A percentile compares a stretch with the other conserved stretches of the same genome.
phyloP scores from a whole-genome alignment of 2,329 filamentous ascomycete genomes.

The Colletotrichum lindemuthianum region DNA sequence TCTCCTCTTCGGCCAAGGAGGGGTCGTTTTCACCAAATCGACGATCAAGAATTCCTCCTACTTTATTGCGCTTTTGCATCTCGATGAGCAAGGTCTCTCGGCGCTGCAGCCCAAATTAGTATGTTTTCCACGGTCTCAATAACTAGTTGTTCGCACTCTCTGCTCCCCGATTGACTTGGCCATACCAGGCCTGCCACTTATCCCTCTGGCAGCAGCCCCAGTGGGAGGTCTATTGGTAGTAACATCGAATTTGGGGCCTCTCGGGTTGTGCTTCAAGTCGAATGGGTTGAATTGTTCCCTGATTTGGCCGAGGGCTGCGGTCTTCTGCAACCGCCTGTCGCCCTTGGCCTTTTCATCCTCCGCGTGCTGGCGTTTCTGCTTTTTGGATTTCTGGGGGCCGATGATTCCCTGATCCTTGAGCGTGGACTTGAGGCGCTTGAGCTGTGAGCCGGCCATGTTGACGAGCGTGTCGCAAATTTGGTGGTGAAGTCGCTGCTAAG shows the following conservation, averaged over 20 bases:
- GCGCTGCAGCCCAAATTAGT: conserved; percentile 58
- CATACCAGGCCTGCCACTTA: conserved; percentile 81
- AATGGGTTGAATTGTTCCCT: conserved; percentile 98
- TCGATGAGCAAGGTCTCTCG: conserved; percentile 87
- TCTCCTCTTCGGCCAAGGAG: conserved; percentile 91
- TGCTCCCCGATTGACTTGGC: conserved; percentile 90
- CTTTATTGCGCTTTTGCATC: conserved; percentile 88
- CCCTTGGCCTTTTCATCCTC: conserved; percentile 71
- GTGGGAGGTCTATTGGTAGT: conserved; percentile 71
- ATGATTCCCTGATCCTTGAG: conserved; percentile 89
- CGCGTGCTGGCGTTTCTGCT: conserved; percentile 82
- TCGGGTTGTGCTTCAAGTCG: conserved; percentile 83
- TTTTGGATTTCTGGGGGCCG: conserved; percentile 93
- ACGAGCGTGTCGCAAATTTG: conserved; percentile 8
- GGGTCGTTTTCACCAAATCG: conserved; percentile 97
- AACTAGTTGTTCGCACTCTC: conserved; percentile 61
- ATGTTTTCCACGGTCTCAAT: conserved; percentile 32
- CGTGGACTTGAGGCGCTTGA: conserved; percentile 94
- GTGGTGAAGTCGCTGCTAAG: conserved; percentile 18
- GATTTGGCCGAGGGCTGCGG: conserved; percentile 83
- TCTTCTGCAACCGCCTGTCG: conserved; percentile 80
- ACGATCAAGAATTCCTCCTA: conserved; percentile 90
- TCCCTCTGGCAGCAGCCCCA: conserved; percentile 64
- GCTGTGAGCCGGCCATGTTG: conserved; percentile 91
- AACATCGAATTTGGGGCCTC: conserved; percentile 86